Evolutionary conservation across 2,329 filamentous ascomycete species (phyloP), one percentile per base, ranked within the genome.

Genomic region (Ophiostoma sp.): DNA sequence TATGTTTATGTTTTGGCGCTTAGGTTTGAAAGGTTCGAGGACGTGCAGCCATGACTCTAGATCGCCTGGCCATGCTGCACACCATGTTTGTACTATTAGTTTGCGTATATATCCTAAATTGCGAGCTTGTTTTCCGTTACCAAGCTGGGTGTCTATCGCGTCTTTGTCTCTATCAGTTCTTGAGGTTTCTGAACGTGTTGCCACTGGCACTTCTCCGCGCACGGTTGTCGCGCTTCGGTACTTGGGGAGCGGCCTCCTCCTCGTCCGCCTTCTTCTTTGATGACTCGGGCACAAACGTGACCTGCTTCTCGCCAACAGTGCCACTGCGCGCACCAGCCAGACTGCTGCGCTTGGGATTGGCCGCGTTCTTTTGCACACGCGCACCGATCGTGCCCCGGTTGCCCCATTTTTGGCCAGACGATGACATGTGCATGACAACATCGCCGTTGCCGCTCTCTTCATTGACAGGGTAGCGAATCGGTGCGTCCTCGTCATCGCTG

Each of bases 141-240:
- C 58, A 62, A 62, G 58, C 58, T 41, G 16, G 58, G 58, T 62
- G 58, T 62, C 58, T 62, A 62, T 62, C 38, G 55, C 18, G n/a
- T 9, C 18, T 55, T 18, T 55, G 18, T 38, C 52, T 18, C 36
- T 16, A n/a, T 16, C 36, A 71, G 42, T 70, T 66, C 68, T 71
- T 72, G 81, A 91, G 83, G 75, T 82, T 84, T 76, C 89, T 85
- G 77, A 93, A 91, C 55, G 87, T 87, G 78, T 94, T 93, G 66
- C 84, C 84, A 78, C 89, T 92, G 66, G 91, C 91, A 77, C 89
- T 93, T 74, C 90, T 81, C 74, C 90, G 85, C 68, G 76, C 67
- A 36, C 67, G 76, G 68, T 80, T 79, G 42, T 75, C 76, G 49
- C 74, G 74, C 72, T 77, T 79, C 60, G 76, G 75, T 42, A 40